Base-by-base conservation (phyloP, 2,329 filamentous ascomycete genomes). In the Xylariaceae sp. region DNA sequence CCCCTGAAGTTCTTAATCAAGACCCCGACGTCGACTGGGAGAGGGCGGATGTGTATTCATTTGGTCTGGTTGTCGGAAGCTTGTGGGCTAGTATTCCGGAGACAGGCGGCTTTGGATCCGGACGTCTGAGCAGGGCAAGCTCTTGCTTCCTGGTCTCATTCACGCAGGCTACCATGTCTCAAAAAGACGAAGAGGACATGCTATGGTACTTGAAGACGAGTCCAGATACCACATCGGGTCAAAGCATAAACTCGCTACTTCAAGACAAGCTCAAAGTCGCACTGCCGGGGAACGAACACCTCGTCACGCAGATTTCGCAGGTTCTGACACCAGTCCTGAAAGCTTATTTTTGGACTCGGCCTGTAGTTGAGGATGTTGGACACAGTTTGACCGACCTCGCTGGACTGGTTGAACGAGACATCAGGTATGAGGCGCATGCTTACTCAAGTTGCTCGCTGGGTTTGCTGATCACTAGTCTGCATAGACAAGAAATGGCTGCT, bases 41-140 rank as follows among this genome's bases (percentile, higher is more conserved):
- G 31, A 56, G 43, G 18, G 53, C 53, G 1, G 53, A 56, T 36
- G 45, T 56, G 10, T 56, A 50, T 31, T 50, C 53, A 18, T 53
- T 47, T 16, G 53, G 53, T 4, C 50, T 56, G 10, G 41, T 50
- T 12, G 18, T 46, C 11, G 50, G 43, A 39, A 56, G 53, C n/a
- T 42, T 56, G 6, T 56, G 50, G 50, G 40, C 42, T 18, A 47
- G 36, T 43, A 16, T 10, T 10, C 31, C 6, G 16, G 18, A 31
- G 13, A 34, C 12, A 6, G 34, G 42, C 16, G 40, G 48, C 2
- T 42, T 48, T 3, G 39, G 52, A 31, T 38, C 22, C 10, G 31
- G 42, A 4, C 39, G 40, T 1, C 31, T 48, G 19, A 5, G 33
- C 10, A 18, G 36, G 16, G 17, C 39, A 6, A 48, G 28, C 28